Evolutionary conservation across 306 rosid genomes (phyloP), one percentile per base, ranked within the genome.

Genomic region (Fragaria ananassa): DNA sequence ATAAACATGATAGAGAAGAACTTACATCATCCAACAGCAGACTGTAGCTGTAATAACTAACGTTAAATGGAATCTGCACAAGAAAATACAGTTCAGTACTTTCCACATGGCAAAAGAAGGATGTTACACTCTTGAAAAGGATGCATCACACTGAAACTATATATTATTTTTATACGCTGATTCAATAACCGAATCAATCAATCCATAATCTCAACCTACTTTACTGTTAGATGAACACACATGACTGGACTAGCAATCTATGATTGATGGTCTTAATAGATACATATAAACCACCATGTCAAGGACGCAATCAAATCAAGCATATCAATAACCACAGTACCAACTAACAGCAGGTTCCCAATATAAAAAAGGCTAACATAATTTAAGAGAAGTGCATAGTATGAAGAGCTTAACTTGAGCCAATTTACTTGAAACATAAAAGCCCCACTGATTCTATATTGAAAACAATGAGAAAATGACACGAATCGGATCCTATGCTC

Each of bases 11-110:
- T 31, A 70, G 79, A 76, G 45, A 39, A 34, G 46, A 18, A 87
- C 97, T 92, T 83, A 92, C 96, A 92, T 92, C 97, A 92, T 87
- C 97, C 97, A 92, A 82, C 97, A 89, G 85, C 96, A 92, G 77
- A 89, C 78, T 44, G 96, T 92, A 14, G 96, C 97, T 75, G 97
- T 92, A 79, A 82, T 87, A 35, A 92, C 86, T 91, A 92, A 82
- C 49, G 96, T 92, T 21, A 85, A 74, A 83, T 92, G 97, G 76
- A 92, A 87, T 78, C 97, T 92, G 91, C 74, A 64, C 66, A 35
- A 53, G 6, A 58, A 76, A 35, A 79, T 39, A 68, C 45, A 76
- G 11, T 68, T 83, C 72, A 89, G 60, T 53, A 75, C 34, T 65
- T 35, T 46, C 21, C 54, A 54, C n/a, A 68, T 49, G 39, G 14